Evolutionary conservation across 2,329 filamentous ascomycete species (phyloP), one percentile per base, ranked within the genome.

Genomic region (Beauveria scarabaeidicola): DNA sequence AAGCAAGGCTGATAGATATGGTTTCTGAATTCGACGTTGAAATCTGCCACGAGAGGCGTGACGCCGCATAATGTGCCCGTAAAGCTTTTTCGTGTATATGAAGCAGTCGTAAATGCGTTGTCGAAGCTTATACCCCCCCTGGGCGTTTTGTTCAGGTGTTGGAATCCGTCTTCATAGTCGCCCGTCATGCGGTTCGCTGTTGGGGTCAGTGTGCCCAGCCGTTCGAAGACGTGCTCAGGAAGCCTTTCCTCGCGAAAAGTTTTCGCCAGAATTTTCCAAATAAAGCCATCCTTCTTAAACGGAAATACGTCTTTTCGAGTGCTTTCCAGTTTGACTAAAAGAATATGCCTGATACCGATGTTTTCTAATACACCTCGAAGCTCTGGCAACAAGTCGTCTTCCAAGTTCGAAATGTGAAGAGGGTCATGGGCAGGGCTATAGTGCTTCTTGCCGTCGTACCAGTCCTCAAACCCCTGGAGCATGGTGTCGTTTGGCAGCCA

Each of bases 1-100:
- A 78, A 59, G 50, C 76, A 78, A 0, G 76, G 76, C 48, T 78
- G 74, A 61, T 78, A 78, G n/a, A 77, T 67, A 55, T 76, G 71
- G 29, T 76, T 68, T 6, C 68, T 62, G 53, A 70, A 72, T 60
- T 78, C 76, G 27, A 70, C 67, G 41, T 78, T 77, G 58, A 75
- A 75, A 38, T 78, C 75, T 1, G 69, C 71, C 3, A 75, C 69
- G 11, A 78, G 61, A 0, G 76, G 75, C 0, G 67, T 69, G 19
- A 77, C 61, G 4, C 76, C 76, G 47, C 76, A 78, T 5, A 77
- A 55, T 11, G 72, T 74, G 4, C 71, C 75, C 0, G 69, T 67
- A 17, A 78, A 61, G 56, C 75, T 77, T 64, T 78, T 78, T 32
- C 76, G 66, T 0, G 76, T 78, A 41, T 77, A 77, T 0, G 76